Evolutionary conservation across 768 basidiomycete species (phyloP).

Genomic region (Rickenella mellea): DNA sequence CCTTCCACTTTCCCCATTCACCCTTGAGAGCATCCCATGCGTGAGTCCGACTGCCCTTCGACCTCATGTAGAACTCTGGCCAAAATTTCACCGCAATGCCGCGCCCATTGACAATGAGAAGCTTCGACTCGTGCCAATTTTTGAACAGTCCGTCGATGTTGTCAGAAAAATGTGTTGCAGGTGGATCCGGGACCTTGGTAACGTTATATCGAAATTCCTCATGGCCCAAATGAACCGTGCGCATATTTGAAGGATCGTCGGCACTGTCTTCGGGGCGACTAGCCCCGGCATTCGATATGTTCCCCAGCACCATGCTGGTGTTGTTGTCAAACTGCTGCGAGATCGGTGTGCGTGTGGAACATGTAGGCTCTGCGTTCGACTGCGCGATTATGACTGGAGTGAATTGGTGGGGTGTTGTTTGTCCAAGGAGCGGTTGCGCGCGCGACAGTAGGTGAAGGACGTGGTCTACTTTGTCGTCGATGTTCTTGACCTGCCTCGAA

Average conservation of each 20-base stretch:
- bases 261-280: background rate
- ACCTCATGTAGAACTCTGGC: conserved; percentile 11
- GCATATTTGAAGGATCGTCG: background rate
- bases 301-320: background rate
- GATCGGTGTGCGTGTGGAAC: no score
- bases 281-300: background rate
- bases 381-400: no score
- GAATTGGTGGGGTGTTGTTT: no score
- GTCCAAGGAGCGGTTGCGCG: no score
- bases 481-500: no score
- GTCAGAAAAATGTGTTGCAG: conserved; percentile 5
- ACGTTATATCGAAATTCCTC: background rate
- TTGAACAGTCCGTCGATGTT: conserved; percentile 8
- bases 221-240: conserved; percentile 4
- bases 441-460: no score
- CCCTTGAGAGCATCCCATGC: conserved; percentile 10
- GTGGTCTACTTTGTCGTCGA: no score
- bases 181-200: conserved; percentile 4
- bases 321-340: no score
- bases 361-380: no score
- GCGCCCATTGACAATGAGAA: conserved; percentile 6
- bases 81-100: conserved; percentile 13
- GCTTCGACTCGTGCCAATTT: conserved; percentile 10
- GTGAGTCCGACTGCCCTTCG: background rate
- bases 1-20: conserved; percentile 13